Percentiles rank a stretch among this genome's conserved stretches.
Evolutionary conservation across 768 basidiomycete species (phyloP).

Genomic region (Suillus sp.): DNA sequence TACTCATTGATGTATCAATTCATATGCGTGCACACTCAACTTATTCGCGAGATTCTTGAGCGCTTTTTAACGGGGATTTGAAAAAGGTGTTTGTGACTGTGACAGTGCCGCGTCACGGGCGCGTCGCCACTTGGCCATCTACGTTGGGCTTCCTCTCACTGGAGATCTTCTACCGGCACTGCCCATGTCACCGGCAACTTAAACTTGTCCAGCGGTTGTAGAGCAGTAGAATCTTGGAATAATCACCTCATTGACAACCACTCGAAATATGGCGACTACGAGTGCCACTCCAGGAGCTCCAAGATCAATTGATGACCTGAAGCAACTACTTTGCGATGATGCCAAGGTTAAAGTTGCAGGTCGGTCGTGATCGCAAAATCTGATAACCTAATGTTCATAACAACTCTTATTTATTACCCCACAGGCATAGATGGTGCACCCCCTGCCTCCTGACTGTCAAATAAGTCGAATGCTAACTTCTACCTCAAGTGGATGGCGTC

Average conservation of each 20-base stretch:
- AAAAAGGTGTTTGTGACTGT: too few relatives aligned
- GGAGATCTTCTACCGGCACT: neutral
- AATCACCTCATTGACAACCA: neutral
- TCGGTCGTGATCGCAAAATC: constrained; percentile 35
- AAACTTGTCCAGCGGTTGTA: neutral
- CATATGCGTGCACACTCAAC: too few relatives aligned
- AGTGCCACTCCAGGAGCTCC: constrained; percentile 45
- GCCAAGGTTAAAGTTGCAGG: constrained; percentile 94
- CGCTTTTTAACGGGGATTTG: too few relatives aligned
- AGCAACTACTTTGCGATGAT: constrained; percentile 55
- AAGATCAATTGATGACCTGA: constrained; percentile 58
- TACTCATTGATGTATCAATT: too few relatives aligned
- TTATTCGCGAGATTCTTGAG: too few relatives aligned
- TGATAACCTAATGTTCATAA: constrained; percentile 9
- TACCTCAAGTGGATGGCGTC: constrained; percentile 79
- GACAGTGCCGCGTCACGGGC: too few relatives aligned
- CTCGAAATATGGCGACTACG: neutral
- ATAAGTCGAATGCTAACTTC: constrained; percentile 14
- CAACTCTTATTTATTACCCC: constrained; percentile 2
- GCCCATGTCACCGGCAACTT: neutral
- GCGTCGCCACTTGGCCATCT: too few relatives aligned
- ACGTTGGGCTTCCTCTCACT: neutral
- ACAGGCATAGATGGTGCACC: constrained; percentile 69
- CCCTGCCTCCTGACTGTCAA: constrained; percentile 9
- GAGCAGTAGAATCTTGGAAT: neutral